A percentile compares a stretch with the other conserved stretches of the same genome.
Evolutionary conservation across 768 basidiomycete genomes (phyloP).

Genomic region (Pulveroboletus ravenelii): DNA sequence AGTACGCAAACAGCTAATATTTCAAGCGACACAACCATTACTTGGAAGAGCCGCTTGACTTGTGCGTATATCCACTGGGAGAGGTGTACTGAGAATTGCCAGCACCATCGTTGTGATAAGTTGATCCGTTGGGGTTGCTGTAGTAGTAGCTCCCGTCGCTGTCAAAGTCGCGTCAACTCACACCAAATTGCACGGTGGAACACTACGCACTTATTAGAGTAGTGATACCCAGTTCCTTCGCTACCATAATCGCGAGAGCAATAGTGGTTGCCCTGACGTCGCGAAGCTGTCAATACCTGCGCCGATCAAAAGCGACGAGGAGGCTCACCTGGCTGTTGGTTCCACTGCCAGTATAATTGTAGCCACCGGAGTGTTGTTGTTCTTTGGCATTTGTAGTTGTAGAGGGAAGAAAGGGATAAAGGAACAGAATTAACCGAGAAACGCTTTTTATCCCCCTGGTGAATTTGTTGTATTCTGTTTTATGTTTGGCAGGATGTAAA

Average conservation of each 20-base stretch:
- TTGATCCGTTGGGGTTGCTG: slow-evolving; percentile 54
- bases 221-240: slow-evolving; percentile 50
- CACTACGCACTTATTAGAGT: slow-evolving; percentile 49
- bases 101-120: slow-evolving; percentile 49
- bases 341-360: slow-evolving; percentile 43
- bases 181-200: background rate
- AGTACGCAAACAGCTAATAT: too few species aligned
- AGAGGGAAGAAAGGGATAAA: background rate
- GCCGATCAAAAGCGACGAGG: background rate
- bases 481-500: background rate
- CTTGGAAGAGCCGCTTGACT: slow-evolving; percentile 25
- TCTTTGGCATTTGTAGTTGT: slow-evolving; percentile 15
- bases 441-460: slow-evolving; percentile 4
- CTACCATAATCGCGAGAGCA: slow-evolving; percentile 47
- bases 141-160: slow-evolving; percentile 63
- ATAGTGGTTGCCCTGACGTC: slow-evolving; percentile 54
- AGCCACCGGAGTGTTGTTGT: slow-evolving; percentile 25
- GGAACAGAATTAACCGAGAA: too few species aligned
- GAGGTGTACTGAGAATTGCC: slow-evolving; percentile 51
- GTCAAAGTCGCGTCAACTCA: background rate
- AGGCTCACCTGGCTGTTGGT: slow-evolving; percentile 47
- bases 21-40: background rate
- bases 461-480: slow-evolving; percentile 14
- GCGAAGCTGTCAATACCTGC: background rate
- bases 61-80: slow-evolving; percentile 33